Evolutionary conservation across 2,329 filamentous ascomycete genomes (phyloP), one percentile per base, ranked within the genome.

Genomic region (Phyllosticta citribraziliensis): DNA sequence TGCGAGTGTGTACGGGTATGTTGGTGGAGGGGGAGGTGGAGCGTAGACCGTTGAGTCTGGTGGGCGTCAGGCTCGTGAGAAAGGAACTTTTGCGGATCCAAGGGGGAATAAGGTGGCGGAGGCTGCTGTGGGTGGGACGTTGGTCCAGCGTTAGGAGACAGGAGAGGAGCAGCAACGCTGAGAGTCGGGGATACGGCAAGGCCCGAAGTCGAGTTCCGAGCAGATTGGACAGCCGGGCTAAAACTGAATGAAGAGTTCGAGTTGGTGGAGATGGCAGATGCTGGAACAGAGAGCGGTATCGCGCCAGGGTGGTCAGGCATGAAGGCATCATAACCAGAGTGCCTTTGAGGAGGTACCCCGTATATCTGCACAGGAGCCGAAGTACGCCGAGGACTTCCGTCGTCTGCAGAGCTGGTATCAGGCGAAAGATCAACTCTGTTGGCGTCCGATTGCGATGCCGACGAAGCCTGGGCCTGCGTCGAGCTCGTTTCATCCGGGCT

Each of bases 211-310:
- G 30, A 47, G 17, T 35, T 33, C 6, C 30, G 19, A 11, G 35
- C 35, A 6, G 52, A 22, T 5, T 24, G 52, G 52, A 40, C 40
- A 33, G 40, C 40, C 8, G 58, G 30, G 50, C 55, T 54, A 30
- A 55, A 53, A 5, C 50, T 50, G 8, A 57, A 51, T 9, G 59
- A 61, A 11, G 30, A 57, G n/a, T 27, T 57, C 9, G 55, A 57
- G 22, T 68, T 69, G 8, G 69, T 70, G 3, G 69, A 72, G 50
- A 73, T 65, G 1, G 72, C 72, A 8, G 69, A 71, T 6, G 66
- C 66, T 51, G 73, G 65, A n/a, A 69, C 47, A 70, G 65, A 33
- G 68, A 70, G n/a, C 66, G 68, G 57, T 69, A 61, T 61, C 17
- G 56, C 57, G 1, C 59, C 59, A 8, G 59, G 59, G 1, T 61